These are phyloP conservation scores for Claviceps arundinis DNA, from an alignment of 2,329 filamentous ascomycete genomes.

Conservation along the genomic window DNA sequence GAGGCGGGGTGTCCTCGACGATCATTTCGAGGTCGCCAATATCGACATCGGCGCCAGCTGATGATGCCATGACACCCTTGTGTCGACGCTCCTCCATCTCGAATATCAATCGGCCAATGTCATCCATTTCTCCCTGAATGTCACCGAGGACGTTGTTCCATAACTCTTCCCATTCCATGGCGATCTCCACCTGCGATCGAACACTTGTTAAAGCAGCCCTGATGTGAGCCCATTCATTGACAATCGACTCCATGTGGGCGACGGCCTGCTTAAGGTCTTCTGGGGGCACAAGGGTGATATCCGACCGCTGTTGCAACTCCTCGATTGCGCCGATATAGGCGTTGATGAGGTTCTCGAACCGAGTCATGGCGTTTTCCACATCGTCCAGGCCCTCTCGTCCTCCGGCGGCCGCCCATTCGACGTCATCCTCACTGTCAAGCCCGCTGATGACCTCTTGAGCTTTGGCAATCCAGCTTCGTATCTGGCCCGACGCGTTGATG, in stretches of 20 bases:
- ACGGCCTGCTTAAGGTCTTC: conserved; percentile 65
- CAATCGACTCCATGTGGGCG: conserved; percentile 76
- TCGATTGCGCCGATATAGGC: conserved; percentile 94
- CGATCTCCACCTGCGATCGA: conserved; percentile 85
- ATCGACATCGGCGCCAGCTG: conserved; percentile 52
- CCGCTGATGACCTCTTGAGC: conserved; percentile 80
- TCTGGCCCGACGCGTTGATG: conserved; percentile 80
- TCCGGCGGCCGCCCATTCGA: conserved; percentile 88
- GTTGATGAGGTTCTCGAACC: conserved; percentile 80
- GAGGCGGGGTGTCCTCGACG: conserved; percentile 67
- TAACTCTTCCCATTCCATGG: conserved; percentile 98
- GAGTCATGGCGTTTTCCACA: conserved; percentile 59
- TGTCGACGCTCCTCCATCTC: conserved; percentile 97
- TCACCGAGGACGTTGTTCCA: conserved; percentile 91
- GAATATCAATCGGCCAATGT: conserved; percentile 69
- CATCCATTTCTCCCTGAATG: conserved; percentile 77
- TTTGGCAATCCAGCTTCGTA: conserved; percentile 85
- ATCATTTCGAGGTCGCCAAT: conserved; percentile 87
- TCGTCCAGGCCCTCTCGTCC: conserved; percentile 68
- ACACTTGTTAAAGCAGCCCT: conserved; percentile 63
- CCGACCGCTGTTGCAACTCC: conserved; percentile 64
- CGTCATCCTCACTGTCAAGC: conserved; percentile 88
- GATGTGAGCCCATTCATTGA: conserved; percentile 75
- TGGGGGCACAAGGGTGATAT: conserved; percentile 58
- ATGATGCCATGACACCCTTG: conserved; percentile 55